phyloP scores from a whole-genome alignment of 2,329 filamentous ascomycete species.

The Endoconidiophora polonica region DNA sequence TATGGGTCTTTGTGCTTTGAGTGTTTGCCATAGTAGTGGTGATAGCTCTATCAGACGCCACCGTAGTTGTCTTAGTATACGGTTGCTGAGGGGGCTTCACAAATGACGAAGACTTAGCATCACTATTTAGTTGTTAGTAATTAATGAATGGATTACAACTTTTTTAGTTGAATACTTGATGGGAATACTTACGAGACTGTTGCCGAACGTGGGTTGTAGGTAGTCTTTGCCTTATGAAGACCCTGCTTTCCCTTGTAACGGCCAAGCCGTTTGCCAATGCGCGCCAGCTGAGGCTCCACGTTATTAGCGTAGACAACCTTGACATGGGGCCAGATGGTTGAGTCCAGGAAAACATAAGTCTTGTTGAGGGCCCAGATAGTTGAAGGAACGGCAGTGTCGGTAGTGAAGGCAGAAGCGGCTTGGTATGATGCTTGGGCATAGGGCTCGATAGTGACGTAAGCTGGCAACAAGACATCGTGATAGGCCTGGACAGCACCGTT shows the following conservation, averaged over 20 bases:
- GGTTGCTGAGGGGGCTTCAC: constrained; percentile 14
- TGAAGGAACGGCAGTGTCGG: constrained; percentile 55
- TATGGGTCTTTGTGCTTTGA: constrained; percentile 18
- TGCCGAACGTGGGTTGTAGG: constrained; percentile 16
- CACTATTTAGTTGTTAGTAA: background rate
- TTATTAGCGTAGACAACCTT: constrained; percentile 73
- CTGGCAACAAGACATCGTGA: constrained; percentile 55
- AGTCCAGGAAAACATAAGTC: constrained; percentile 53
- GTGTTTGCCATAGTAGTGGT: constrained; percentile 9
- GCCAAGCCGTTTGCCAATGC: constrained; percentile 79
- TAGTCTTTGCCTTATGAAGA: constrained; percentile 20
- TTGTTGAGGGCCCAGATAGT: constrained; percentile 54
- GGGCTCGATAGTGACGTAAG: constrained; percentile 57
- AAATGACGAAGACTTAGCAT: constrained; percentile 10
- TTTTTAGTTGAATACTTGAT: background rate
- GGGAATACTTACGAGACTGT: constrained; percentile 14
- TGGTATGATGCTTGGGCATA: constrained; percentile 55
- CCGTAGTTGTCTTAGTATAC: constrained; percentile 15
- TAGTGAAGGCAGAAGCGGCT: constrained; percentile 47
- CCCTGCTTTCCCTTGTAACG: constrained; percentile 40
- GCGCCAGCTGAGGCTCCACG: constrained; percentile 84
- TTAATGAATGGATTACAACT: background rate
- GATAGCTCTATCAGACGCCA: constrained; percentile 10
- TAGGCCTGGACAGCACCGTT: constrained; percentile 51
- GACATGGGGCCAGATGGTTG: constrained; percentile 65